phyloP scores from a whole-genome alignment of 1,139 yeast genomes.

The Geotrichum carabidarum region DNA sequence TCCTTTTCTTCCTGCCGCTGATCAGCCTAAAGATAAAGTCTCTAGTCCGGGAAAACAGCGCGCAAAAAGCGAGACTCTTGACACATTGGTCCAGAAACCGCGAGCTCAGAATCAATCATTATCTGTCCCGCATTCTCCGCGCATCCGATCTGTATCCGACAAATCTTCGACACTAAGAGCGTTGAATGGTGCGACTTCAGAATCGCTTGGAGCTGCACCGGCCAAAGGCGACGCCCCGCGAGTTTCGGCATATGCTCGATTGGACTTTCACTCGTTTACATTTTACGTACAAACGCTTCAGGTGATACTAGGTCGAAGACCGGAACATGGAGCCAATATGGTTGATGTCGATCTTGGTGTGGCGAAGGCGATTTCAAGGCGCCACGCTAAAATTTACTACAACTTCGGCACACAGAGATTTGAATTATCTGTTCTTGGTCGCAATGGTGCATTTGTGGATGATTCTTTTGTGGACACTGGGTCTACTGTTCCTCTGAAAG shows the following conservation, averaged over 20 bases:
- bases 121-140: slow-evolving; percentile 17
- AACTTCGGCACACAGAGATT: slow-evolving; percentile 92
- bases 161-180: slow-evolving; percentile 15
- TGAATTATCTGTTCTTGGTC: slow-evolving; percentile 82
- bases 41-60: background rate
- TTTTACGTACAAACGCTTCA: slow-evolving; percentile 95
- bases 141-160: background rate
- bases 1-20: background rate
- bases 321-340: slow-evolving; percentile 48
- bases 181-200: background rate
- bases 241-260: slow-evolving; percentile 84
- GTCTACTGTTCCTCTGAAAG: slow-evolving; percentile 78
- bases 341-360: slow-evolving; percentile 91
- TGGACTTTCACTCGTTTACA: slow-evolving; percentile 88
- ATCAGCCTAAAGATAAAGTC: too few relatives aligned
- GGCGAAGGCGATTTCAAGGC: slow-evolving; percentile 83
- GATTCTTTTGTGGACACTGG: slow-evolving; percentile 85
- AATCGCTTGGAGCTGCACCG: background rate
- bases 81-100: slow-evolving; percentile 7
- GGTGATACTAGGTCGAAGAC: slow-evolving; percentile 82
- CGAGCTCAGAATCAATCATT: slow-evolving; percentile 1
- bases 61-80: slow-evolving; percentile 16
- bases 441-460: slow-evolving; percentile 95
- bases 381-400: slow-evolving; percentile 91
- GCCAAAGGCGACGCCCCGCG: slow-evolving; percentile 11